Percentiles rank a stretch among this genome's conserved stretches.
phyloP scores from a whole-genome alignment of 2,329 filamentous ascomycete species.

The Tricladium varicosporioides region DNA sequence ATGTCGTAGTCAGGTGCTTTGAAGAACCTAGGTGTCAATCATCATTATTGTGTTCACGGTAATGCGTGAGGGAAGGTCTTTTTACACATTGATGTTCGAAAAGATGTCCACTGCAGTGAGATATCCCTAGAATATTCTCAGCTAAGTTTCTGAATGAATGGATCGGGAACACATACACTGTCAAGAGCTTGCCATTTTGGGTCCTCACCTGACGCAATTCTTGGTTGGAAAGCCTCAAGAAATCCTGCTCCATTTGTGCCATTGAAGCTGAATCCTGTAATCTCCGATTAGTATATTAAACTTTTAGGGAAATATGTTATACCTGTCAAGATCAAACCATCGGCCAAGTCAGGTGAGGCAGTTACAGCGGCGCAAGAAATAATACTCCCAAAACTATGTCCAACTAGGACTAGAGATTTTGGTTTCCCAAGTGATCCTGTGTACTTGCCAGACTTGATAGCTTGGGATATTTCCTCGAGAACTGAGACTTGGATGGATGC shows the following conservation, averaged over 20 bases:
- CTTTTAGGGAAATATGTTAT: constrained; percentile 37
- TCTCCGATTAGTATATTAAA: neutral
- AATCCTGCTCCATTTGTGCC: constrained; percentile 9
- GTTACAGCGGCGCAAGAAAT: constrained; percentile 54
- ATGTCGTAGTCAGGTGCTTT: constrained; percentile 26
- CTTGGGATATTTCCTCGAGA: constrained; percentile 2
- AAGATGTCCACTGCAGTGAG: constrained; percentile 31
- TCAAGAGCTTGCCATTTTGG: constrained; percentile 21
- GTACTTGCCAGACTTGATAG: constrained; percentile 22
- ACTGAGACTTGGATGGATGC: constrained; percentile 28
- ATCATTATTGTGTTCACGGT: too few relatives aligned
- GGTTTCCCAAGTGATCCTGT: constrained; percentile 23
- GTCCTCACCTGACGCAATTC: constrained; percentile 23
- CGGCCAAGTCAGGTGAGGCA: constrained; percentile 49
- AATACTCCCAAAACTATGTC: constrained; percentile 61
- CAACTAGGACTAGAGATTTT: constrained; percentile 53
- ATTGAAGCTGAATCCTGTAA: constrained; percentile 5
- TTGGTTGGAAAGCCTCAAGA: constrained; percentile 17
- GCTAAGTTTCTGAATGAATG: neutral
- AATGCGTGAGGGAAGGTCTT: neutral
- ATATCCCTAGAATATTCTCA: constrained; percentile 21
- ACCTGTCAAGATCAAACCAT: constrained; percentile 59
- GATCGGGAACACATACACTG: neutral
- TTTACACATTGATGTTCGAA: constrained; percentile 24
- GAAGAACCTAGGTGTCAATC: constrained; percentile 20